These are phyloP conservation scores for Vaccinium vitisidaea DNA, from an alignment of 148 eudicot genomes.

Conservation along the genomic window DNA sequence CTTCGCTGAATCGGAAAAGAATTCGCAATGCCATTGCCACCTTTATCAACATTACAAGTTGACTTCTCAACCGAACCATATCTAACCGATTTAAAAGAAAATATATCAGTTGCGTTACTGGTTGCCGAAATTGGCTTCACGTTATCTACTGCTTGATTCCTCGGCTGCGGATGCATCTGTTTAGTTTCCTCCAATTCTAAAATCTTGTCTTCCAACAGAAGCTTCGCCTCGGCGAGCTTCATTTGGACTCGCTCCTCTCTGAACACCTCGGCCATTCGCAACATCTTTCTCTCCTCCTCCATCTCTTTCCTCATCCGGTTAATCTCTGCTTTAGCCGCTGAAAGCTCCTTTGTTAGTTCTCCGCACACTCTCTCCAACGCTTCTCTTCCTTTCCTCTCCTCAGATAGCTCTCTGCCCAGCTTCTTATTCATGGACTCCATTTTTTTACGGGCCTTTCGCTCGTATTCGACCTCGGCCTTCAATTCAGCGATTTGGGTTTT, in stretches of 20 bases:
- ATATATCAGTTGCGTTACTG: neutral
- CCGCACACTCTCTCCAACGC: constrained; percentile 45
- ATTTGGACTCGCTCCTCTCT: constrained; percentile 74
- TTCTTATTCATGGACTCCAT: constrained; percentile 46
- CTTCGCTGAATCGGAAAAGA: constrained; percentile 27
- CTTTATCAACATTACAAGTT: neutral
- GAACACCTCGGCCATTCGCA: constrained; percentile 60
- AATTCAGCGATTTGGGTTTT: constrained; percentile 48
- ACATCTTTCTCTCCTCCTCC: constrained; percentile 68
- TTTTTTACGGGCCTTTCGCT: constrained; percentile 54
- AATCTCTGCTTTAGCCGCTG: constrained; percentile 34
- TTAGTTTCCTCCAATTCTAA: constrained; percentile 28
- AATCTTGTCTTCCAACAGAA: constrained; percentile 46
- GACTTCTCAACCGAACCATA: constrained; percentile 18
- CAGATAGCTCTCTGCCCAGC: constrained; percentile 42
- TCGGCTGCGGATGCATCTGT: neutral
- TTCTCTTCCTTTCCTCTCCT: constrained; percentile 45
- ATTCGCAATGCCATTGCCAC: neutral
- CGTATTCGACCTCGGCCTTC: constrained; percentile 49
- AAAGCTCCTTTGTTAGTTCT: constrained; percentile 47
- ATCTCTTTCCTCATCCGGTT: constrained; percentile 45
- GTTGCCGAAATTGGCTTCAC: neutral
- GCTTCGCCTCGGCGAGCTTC: constrained; percentile 65
- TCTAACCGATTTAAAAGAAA: constrained; percentile 9
- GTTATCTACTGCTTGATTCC: neutral